phyloP scores from a whole-genome alignment of 2,329 filamentous ascomycete genomes.

The Lasiodiplodia theobromae region DNA sequence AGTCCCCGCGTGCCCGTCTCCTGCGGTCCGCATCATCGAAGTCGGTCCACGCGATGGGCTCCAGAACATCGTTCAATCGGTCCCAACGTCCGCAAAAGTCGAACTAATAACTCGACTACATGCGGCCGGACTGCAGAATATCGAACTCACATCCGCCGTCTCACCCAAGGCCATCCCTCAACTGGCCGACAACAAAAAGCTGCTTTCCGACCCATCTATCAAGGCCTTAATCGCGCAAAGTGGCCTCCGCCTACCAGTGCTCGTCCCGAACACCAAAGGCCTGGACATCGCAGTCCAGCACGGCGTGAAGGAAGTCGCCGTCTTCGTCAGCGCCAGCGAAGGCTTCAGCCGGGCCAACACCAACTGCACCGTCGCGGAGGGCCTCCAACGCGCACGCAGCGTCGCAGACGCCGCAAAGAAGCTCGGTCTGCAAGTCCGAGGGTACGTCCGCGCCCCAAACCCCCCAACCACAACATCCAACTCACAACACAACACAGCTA shows the following conservation, averaged over 20 bases:
- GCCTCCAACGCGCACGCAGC: conserved; percentile 42
- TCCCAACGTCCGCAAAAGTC: conserved; percentile 57
- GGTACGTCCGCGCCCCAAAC: conserved; percentile 25
- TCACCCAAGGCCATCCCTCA: conserved; percentile 63
- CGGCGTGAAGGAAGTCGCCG: conserved; percentile 48
- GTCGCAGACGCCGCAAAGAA: conserved; percentile 42
- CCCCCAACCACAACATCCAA: too few species aligned
- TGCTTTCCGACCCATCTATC: not conserved
- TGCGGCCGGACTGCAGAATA: conserved; percentile 57
- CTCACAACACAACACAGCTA: not conserved
- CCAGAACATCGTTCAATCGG: conserved; percentile 60
- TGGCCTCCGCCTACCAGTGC: conserved; percentile 41
- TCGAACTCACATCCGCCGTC: conserved; percentile 62
- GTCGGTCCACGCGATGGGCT: conserved; percentile 45
- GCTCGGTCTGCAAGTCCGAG: conserved; percentile 37
- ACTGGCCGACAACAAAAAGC: conserved; percentile 29
- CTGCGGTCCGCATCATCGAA: not conserved
- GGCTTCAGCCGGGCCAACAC: conserved; percentile 53
- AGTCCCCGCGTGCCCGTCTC: too few species aligned
- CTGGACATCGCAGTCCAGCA: conserved; percentile 64
- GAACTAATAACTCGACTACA: conserved; percentile 57
- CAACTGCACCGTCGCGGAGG: conserved; percentile 50
- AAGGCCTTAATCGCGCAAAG: not conserved
- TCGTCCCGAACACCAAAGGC: conserved; percentile 52
- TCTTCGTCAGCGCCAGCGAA: conserved; percentile 53